A percentile compares a stretch with the other conserved stretches of the same genome.
Conservation (phyloP, 1,284 basidiomycete species). For the Erythrobasidium hasegawianum region DNA sequence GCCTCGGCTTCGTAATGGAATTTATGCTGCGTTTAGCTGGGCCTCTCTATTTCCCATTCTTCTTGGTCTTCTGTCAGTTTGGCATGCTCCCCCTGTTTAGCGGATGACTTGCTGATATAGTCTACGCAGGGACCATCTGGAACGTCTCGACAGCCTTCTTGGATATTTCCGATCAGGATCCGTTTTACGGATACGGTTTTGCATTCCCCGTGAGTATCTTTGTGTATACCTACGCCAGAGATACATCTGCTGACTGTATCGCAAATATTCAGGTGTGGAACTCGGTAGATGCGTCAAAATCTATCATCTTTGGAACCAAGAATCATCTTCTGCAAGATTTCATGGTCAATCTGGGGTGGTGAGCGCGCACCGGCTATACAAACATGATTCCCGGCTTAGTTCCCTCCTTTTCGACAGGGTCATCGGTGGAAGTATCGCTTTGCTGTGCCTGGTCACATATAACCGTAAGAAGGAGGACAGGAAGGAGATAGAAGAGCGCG, state of each 20-base stretch:
- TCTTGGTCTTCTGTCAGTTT: constrained; percentile 46
- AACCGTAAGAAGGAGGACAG: constrained; percentile 24
- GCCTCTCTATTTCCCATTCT: constrained; percentile 48
- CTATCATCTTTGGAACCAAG: constrained; percentile 47
- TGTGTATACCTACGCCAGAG: background rate
- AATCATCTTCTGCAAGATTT: constrained; percentile 48
- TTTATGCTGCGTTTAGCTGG: constrained; percentile 45
- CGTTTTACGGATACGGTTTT: constrained; percentile 47
- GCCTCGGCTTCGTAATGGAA: constrained; percentile 48
- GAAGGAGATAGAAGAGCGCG: constrained; percentile 14
- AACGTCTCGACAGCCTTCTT: constrained; percentile 46
- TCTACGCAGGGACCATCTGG: constrained; percentile 20
- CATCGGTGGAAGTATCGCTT: constrained; percentile 16
- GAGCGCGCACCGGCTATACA: background rate
- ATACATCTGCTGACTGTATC: constrained; percentile 41
- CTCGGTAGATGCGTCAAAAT: constrained; percentile 46
- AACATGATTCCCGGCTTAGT: background rate
- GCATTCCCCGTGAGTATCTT: constrained; percentile 26
- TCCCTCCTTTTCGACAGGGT: background rate
- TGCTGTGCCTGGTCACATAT: constrained; percentile 11
- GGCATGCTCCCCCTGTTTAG: background rate
- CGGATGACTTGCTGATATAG: no score
- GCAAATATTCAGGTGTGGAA: constrained; percentile 28
- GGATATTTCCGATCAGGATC: constrained; percentile 43
- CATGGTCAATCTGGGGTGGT: constrained; percentile 46